Base-by-base conservation (phyloP, 2,329 filamentous ascomycete genomes). In the Thelonectria blattea region DNA sequence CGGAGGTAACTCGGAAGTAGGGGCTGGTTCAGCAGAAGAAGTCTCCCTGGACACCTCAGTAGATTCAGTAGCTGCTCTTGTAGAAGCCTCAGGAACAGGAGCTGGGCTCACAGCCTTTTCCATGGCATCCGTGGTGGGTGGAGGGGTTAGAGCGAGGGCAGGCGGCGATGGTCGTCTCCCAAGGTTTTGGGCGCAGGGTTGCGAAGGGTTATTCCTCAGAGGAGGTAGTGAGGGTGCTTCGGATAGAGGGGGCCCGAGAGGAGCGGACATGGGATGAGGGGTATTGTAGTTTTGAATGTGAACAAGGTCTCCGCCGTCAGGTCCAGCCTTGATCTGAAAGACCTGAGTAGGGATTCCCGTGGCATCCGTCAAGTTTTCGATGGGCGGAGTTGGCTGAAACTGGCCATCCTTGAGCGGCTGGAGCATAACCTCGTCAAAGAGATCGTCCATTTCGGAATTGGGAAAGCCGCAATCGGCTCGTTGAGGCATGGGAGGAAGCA, bases 391-490 rank as follows among this genome's bases (percentile, higher is more conserved):
- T 9, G 68, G 62, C 50, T 71, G 71, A 3, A 72, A 58, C 10
- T 72, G 73, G 15, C 72, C 71, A 24, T 74, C 74, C 12, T 76
- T 73, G 8, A 79, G 66, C n/a, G 78, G 70, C 58, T 81, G 80
- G 12, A 78, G 74, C 1, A 80, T 76, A 14, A 86, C 83, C 22
- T 91, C 86, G 39, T 89, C 89, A 60, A 92, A 85, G 6, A 88
- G 80, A 24, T 90, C 87, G n/a, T 90, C 85, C 15, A 90, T 74
- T 7, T 87, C 85, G n/a, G 90, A 90, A 72, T 91, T 95, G 85
- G 93, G 91, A 71, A 96, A 96, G 1, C 91, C 91, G 14, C 91
- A 93, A 72, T 96, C 92, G 64, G 88, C 81, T 5, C 83, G 83
- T 53, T 88, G 87, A 24, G 88, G 84, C 80, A 89, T 88, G 0